These are phyloP conservation scores for Backusella tarrabulga DNA, from an alignment of 192 early-diverging fungal species.

Conservation along the genomic window DNA sequence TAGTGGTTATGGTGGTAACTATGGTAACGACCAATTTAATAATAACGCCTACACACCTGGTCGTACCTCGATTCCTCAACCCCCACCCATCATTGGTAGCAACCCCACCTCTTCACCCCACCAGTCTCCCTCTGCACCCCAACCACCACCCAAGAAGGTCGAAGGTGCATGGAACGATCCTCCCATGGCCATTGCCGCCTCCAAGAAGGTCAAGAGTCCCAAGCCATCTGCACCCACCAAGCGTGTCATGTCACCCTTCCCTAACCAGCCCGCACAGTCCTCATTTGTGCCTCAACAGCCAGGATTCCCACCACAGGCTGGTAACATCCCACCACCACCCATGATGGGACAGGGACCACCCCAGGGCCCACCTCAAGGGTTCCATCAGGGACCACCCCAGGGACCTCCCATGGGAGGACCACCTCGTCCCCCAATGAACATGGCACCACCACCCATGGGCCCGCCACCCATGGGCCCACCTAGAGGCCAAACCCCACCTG, in stretches of 20 bases:
- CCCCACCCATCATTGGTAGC: conserved; percentile 14
- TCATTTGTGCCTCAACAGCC: conserved; percentile 17
- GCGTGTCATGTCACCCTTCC: conserved; percentile 41
- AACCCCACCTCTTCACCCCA: conserved; percentile 28
- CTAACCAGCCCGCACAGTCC: conserved; percentile 16
- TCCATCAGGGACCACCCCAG: background rate
- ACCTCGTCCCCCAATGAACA: background rate
- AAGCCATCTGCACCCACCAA: conserved; percentile 8
- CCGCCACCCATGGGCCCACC: background rate
- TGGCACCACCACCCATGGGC: background rate
- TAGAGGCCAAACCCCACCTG: conserved; percentile 15
- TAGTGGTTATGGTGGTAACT: background rate
- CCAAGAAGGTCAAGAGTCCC: conserved; percentile 25
- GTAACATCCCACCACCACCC: background rate
- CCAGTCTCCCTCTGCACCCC: conserved; percentile 28
- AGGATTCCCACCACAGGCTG: background rate
- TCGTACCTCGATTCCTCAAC: conserved; percentile 14
- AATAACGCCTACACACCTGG: background rate
- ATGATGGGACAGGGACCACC: conserved; percentile 9
- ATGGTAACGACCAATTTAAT: conserved; percentile 1
- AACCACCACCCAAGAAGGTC: conserved; percentile 42
- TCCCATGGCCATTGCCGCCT: conserved; percentile 31
- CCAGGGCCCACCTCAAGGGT: background rate
- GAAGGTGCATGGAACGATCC: conserved; percentile 60
- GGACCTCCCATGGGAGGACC: conserved; percentile 1